Percentiles rank a stretch among this genome's conserved stretches.
phyloP scores from a whole-genome alignment of 441 rosid species.

The Breynia disticha region DNA sequence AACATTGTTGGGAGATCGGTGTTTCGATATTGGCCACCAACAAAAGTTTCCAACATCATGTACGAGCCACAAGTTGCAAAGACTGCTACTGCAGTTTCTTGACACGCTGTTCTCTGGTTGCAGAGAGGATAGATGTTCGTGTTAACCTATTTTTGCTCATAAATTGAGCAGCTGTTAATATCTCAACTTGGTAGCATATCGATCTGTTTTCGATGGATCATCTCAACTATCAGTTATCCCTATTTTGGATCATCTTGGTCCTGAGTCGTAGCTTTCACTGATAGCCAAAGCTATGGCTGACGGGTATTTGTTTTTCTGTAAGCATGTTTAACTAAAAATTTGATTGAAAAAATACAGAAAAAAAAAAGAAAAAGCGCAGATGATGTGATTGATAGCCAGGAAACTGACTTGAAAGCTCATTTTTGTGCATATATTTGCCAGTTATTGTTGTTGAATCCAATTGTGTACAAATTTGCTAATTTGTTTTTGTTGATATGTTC shows the following conservation, averaged over 20 bases:
- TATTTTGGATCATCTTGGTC: background rate
- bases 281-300: no score
- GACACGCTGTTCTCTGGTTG: conserved; percentile 18
- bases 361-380: no score
- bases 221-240: conserved; percentile 9
- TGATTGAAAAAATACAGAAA: no score
- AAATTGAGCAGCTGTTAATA: conserved; percentile 15
- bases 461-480: no score
- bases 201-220: conserved; percentile 14
- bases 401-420: no score
- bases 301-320: no score
- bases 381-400: no score
- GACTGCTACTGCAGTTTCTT: conserved; percentile 33
- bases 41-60: conserved; percentile 59
- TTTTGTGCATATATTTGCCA: no score
- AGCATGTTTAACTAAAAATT: no score
- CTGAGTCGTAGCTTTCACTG: background rate
- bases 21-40: conserved; percentile 88
- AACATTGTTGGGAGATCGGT: conserved; percentile 89
- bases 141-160: conserved; percentile 11
- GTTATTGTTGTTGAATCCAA: no score
- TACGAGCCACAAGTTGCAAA: conserved; percentile 24
- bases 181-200: background rate
- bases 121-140: background rate
- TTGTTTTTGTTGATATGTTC: no score